phyloP scores from a whole-genome alignment of 1,284 basidiomycete species.

The Prillingera fragicola region DNA sequence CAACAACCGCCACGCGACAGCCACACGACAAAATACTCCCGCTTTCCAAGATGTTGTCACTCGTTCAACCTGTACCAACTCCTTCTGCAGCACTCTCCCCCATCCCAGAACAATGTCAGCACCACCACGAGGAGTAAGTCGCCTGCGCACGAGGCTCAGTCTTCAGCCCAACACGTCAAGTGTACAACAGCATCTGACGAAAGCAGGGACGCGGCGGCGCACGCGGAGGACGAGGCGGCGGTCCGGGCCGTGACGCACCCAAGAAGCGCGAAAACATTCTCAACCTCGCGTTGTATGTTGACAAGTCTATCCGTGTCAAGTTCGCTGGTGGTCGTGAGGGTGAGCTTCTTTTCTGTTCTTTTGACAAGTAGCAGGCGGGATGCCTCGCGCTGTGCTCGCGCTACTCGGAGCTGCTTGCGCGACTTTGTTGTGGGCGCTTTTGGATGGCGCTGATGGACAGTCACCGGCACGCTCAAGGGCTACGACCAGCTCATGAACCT shows the following conservation, averaged over 20 bases:
- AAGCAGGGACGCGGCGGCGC: constrained; percentile 17
- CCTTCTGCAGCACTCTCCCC: no score
- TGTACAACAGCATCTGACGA: no score
- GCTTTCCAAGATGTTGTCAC: no score
- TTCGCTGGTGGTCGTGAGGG: constrained; percentile 95
- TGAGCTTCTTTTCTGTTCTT: constrained; percentile 46
- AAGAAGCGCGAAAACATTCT: constrained; percentile 93
- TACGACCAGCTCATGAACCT: constrained; percentile 96
- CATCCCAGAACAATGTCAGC: no score
- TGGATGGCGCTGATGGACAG: constrained; percentile 50
- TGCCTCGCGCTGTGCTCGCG: not conserved
- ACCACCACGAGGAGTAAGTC: no score
- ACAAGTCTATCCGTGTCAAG: constrained; percentile 88
- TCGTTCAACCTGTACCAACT: no score
- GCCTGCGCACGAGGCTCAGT: no score
- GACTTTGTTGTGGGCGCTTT: not conserved
- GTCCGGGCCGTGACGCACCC: constrained; percentile 56
- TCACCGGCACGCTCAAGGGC: constrained; percentile 86
- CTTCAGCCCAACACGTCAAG: no score
- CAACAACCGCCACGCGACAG: no score
- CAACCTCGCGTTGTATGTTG: constrained; percentile 88
- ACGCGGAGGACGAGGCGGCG: constrained; percentile 38
- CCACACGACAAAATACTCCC: no score
- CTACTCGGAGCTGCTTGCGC: not conserved
- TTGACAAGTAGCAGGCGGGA: not conserved